Conservation (phyloP, 768 basidiomycete species). For the Agrocybe praecox region DNA sequence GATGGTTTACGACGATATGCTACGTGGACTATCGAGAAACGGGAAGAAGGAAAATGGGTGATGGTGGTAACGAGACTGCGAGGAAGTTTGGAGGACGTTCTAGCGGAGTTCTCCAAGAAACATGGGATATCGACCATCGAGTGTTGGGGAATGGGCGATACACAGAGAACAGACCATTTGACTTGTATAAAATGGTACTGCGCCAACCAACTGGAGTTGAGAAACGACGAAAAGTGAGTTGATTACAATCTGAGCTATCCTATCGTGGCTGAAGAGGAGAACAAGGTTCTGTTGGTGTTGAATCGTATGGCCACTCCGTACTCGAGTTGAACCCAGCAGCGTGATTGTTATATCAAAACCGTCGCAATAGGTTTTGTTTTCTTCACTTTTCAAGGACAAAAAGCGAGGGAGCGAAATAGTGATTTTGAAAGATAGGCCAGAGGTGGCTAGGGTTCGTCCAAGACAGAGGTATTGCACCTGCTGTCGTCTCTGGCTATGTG, state of each 20-base stretch:
- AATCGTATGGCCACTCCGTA: too few species aligned
- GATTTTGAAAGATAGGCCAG: too few species aligned
- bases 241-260: neutral
- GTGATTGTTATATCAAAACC: too few species aligned
- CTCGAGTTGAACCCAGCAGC: too few species aligned
- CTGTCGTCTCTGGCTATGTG: too few species aligned
- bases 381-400: too few species aligned
- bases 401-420: too few species aligned
- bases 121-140: constrained; percentile 39
- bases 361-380: too few species aligned
- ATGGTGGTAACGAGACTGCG: constrained; percentile 30
- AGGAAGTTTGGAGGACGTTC: constrained; percentile 27
- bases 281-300: too few species aligned
- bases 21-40: constrained; percentile 27
- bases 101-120: constrained; percentile 26
- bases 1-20: constrained; percentile 14
- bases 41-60: constrained; percentile 9
- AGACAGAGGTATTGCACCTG: too few species aligned
- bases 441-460: too few species aligned
- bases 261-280: too few species aligned
- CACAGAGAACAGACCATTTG: constrained; percentile 39
- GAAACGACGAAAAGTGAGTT: constrained; percentile 26
- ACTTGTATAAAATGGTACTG: constrained; percentile 49
- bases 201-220: constrained; percentile 15
- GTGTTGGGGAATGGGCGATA: constrained; percentile 42